Evolutionary conservation across 306 rosid genomes (phyloP).

Genomic region (Prunus padus): DNA sequence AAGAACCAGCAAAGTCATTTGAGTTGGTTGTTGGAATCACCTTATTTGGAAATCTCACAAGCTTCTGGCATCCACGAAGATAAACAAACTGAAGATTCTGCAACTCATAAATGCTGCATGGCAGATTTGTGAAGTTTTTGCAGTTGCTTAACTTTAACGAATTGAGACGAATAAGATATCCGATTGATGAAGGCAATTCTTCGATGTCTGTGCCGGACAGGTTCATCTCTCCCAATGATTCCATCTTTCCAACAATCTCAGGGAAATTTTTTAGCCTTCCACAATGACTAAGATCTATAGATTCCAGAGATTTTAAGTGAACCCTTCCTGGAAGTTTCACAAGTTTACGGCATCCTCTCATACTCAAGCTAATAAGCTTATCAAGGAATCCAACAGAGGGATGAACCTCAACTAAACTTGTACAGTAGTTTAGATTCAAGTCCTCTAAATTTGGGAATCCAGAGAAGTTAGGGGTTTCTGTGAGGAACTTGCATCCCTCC

Average conservation of each 20-base stretch:
- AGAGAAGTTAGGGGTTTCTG: background rate
- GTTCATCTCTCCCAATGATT: background rate
- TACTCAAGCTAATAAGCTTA: background rate
- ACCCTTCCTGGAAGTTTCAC: background rate
- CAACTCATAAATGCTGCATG: background rate
- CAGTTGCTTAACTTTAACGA: background rate
- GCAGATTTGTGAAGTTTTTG: background rate
- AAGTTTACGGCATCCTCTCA: background rate
- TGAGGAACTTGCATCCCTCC: background rate
- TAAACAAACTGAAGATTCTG: background rate
- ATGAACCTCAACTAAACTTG: background rate
- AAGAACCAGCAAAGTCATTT: background rate
- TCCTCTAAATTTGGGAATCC: background rate
- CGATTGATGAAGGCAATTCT: background rate
- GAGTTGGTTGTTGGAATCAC: background rate
- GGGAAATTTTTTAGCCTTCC: background rate
- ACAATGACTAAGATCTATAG: background rate
- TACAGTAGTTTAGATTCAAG: background rate
- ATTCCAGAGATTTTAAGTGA: background rate
- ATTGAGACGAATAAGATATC: background rate
- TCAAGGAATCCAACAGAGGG: background rate
- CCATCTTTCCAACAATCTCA: conserved; percentile 2
- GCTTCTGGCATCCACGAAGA: background rate
- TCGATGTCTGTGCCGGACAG: background rate
- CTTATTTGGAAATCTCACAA: background rate